Evolutionary conservation across 1,139 yeast species (phyloP).

Genomic region (Martiniozyma asiatica): DNA sequence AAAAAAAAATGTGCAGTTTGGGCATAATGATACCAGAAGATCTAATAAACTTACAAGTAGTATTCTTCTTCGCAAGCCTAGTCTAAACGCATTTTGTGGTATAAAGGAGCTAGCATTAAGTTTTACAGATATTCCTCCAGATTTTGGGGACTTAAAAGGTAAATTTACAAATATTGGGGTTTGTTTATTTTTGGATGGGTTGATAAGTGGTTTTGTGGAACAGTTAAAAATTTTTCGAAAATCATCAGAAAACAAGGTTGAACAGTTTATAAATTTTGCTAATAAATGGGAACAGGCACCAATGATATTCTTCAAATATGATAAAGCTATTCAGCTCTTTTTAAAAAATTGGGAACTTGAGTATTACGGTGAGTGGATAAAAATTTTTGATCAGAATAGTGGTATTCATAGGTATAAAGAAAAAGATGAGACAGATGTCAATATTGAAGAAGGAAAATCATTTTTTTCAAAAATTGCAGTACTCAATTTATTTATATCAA

Average conservation of each 20-base stretch:
- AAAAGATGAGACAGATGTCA: constrained; percentile 3
- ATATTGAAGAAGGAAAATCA: neutral
- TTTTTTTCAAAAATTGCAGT: constrained; percentile 3
- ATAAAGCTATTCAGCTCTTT: constrained; percentile 26
- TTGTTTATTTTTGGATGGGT: constrained; percentile 9
- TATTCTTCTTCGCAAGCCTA: constrained; percentile 12
- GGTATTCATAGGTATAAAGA: constrained; percentile 5
- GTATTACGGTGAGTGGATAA: constrained; percentile 48
- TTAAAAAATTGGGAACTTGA: constrained; percentile 35
- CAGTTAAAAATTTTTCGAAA: constrained; percentile 11
- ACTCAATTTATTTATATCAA: constrained; percentile 30
- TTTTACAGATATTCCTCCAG: constrained; percentile 23
- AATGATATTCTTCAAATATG: constrained; percentile 21
- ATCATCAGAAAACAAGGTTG: constrained; percentile 12
- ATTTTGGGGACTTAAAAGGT: constrained; percentile 36
- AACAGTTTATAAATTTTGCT: constrained; percentile 24
- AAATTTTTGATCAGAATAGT: constrained; percentile 17
- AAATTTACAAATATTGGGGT: constrained; percentile 15
- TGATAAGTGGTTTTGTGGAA: constrained; percentile 9
- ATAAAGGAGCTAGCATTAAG: constrained; percentile 19
- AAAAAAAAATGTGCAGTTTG: constrained; percentile 6
- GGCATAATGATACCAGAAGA: constrained; percentile 11
- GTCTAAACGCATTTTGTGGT: constrained; percentile 7
- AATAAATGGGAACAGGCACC: constrained; percentile 26
- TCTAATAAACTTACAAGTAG: constrained; percentile 16